phyloP scores from a whole-genome alignment of 2,329 filamentous ascomycete species.

The Diaporthe destruens region DNA sequence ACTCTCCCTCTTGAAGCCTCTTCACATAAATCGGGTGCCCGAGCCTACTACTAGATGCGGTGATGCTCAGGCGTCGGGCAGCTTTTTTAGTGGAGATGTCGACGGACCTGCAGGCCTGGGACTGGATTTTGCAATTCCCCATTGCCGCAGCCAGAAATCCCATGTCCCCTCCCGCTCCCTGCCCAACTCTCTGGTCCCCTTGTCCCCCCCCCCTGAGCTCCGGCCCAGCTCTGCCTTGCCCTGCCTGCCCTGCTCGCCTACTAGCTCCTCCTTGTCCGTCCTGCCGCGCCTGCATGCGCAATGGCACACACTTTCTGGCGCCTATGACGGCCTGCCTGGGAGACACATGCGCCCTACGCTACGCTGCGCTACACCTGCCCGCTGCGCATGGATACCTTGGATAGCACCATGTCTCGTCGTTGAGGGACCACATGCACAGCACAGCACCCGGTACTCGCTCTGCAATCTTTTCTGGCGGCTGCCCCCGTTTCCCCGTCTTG shows the following conservation, averaged over 20 bases:
- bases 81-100: conserved; percentile 31
- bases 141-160: conserved; percentile 39
- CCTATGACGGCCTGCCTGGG: not conserved
- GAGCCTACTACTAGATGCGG: conserved; percentile 11
- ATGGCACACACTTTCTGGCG: not conserved
- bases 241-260: not conserved
- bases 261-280: not conserved
- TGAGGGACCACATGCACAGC: conserved; percentile 15
- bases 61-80: conserved; percentile 13
- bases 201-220: not conserved
- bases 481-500: conserved; percentile 11
- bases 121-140: conserved; percentile 42
- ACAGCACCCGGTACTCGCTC: not conserved
- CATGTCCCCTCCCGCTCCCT: conserved; percentile 27
- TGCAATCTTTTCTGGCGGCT: conserved; percentile 26
- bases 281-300: conserved; percentile 12
- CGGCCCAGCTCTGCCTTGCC: not conserved
- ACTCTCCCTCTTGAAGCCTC: too few relatives aligned
- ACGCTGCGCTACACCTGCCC: not conserved
- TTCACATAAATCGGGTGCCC: conserved; percentile 24
- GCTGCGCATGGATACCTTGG: conserved; percentile 33
- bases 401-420: conserved; percentile 23
- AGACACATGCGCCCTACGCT: not conserved
- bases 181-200: not conserved
- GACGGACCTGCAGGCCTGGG: conserved; percentile 21